Percentiles rank a stretch among this genome's conserved stretches.
Conservation (phyloP, 352 stramenopile species). For the Phytophthora macrochlamydospora region DNA sequence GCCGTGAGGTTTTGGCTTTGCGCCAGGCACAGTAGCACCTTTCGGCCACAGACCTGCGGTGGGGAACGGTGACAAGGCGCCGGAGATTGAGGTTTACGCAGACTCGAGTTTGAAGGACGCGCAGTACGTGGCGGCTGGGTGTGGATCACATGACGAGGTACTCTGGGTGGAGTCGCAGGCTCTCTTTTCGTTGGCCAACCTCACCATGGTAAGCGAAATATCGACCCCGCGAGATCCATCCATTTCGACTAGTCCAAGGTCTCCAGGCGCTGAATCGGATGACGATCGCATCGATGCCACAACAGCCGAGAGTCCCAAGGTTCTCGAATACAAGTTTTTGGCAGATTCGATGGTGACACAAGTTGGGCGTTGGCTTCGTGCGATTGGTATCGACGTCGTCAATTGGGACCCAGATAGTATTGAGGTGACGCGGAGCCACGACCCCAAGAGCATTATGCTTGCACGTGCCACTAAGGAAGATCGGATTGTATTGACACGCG, state of each 20-base stretch:
- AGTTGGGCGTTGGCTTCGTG: conserved; percentile 72
- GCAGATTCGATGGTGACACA: conserved; percentile 78
- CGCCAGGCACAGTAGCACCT: conserved; percentile 64
- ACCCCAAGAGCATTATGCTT: conserved; percentile 34
- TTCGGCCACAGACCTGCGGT: conserved; percentile 45
- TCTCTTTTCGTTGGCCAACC: conserved; percentile 48
- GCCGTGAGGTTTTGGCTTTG: conserved; percentile 57
- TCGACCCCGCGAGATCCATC: conserved; percentile 9
- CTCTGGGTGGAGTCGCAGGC: conserved; percentile 47
- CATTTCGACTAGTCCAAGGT: not conserved
- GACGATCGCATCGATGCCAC: not conserved
- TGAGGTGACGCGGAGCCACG: conserved; percentile 11
- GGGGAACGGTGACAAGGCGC: not conserved
- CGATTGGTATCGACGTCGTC: conserved; percentile 74
- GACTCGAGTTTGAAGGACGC: conserved; percentile 37
- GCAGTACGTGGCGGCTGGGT: conserved; percentile 46
- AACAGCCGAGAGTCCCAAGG: conserved; percentile 1
- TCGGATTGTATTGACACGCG: conserved; percentile 59
- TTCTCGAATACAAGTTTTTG: conserved; percentile 64
- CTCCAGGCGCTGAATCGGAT: conserved; percentile 6
- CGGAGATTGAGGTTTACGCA: conserved; percentile 39
- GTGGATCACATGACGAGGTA: conserved; percentile 47
- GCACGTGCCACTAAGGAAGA: conserved; percentile 38
- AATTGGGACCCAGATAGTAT: conserved; percentile 41
- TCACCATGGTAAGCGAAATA: conserved; percentile 41